Base-by-base conservation (phyloP, 768 basidiomycete genomes). In the Agaricus subrufescens region DNA sequence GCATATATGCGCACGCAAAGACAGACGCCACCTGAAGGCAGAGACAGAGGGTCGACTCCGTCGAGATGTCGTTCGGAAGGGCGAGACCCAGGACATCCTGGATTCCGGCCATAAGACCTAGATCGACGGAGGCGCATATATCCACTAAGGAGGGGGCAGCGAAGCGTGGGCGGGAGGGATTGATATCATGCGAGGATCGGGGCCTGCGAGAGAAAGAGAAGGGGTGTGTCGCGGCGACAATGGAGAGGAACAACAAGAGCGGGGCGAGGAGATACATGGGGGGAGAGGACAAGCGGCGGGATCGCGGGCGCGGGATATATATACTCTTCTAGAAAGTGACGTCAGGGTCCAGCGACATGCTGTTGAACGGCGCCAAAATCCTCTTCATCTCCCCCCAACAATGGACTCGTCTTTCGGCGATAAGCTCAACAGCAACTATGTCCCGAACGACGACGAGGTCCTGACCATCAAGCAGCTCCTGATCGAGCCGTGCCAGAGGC, bases 21-120 rank as follows among this genome's bases (percentile, higher is more conserved):
- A 27, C 49, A 50, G 39, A 42, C 25, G 67, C 26, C 38, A 75
- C 75, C 64, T 75, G 72, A 26, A 75, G 62, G 59, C 76, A 78
- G 8, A 78, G 60, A 60, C 75, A 77, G 19, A 74, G 63, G 42
- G 70, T 56, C 46, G 70, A 53, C 7, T 67, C 59, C 14, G 66
- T 54, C 43, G 54, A 58, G 25, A 65, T 56, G 23, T 58, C 58
- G 23, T 58, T 62, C 14, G 68, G 62, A 23, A 65, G 45, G 15
- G 55, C 62, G 29, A 65, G 63, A 38, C 58, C 62, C 38, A 68
- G 61, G 30, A 69, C 43, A 49, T 61, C 56, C 43, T 63, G 57
- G 37, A 57, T 49, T 53, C 65, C 52, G 60, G 65, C 65, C 44
- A 64, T 57, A 46, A 70, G 61, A 49, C 67, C 48, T 11, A 63